Evolutionary conservation across 495 filamentous ascomycete species (phyloP).

Genomic region (Staphylotrichum longicolle): DNA sequence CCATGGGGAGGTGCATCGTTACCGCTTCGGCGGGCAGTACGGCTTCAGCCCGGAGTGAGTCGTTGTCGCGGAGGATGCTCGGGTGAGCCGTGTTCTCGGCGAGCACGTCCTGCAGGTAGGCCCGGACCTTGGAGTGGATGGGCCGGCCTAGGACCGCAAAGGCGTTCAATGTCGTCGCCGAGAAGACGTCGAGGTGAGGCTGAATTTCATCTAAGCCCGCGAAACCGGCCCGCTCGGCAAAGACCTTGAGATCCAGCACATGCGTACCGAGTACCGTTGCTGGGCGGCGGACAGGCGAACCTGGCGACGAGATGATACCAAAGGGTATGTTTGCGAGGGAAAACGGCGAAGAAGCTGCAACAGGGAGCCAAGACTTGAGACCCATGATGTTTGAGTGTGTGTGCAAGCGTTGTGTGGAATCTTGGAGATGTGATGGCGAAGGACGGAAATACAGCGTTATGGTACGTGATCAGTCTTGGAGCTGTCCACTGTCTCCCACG

Average conservation of each 20-base stretch:
- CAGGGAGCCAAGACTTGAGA: too few relatives aligned
- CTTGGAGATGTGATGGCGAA: too few relatives aligned
- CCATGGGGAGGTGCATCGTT: constrained; percentile 76
- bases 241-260: constrained; percentile 71
- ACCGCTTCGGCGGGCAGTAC: constrained; percentile 57
- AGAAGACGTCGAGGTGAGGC: constrained; percentile 60
- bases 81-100: constrained; percentile 46
- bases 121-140: constrained; percentile 68
- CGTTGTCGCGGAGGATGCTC: constrained; percentile 39
- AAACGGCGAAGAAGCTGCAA: constrained; percentile 45
- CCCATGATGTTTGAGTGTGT: too few relatives aligned
- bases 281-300: constrained; percentile 54
- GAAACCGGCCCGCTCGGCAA: constrained; percentile 60
- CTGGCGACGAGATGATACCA: constrained; percentile 71
- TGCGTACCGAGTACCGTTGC: constrained; percentile 78
- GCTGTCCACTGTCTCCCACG: too few relatives aligned
- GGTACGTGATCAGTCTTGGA: too few relatives aligned
- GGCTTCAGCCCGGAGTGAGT: constrained; percentile 27
- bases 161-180: constrained; percentile 68
- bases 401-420: too few relatives aligned
- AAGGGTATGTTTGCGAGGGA: constrained; percentile 90
- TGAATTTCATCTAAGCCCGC: constrained; percentile 56
- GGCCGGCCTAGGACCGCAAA: constrained; percentile 76
- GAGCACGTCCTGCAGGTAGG: constrained; percentile 72
- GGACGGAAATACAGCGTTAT: too few relatives aligned